Percentiles rank a stretch among this genome's conserved stretches.
Evolutionary conservation across 1,284 basidiomycete genomes (phyloP).

Genomic region (Laetiporus sulphureus): DNA sequence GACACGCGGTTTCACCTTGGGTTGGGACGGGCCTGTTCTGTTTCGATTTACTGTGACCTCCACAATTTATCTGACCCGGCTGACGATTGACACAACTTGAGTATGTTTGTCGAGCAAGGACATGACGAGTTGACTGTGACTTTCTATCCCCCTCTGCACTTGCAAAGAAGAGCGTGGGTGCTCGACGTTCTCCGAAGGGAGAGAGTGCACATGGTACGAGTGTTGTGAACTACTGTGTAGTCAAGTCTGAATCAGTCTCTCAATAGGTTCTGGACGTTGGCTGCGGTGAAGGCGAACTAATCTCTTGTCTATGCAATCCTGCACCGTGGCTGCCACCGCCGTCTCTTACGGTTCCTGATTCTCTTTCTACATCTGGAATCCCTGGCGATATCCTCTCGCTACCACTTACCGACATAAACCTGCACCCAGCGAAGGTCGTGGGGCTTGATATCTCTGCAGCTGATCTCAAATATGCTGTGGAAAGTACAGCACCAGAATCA

Average conservation of each 20-base stretch:
- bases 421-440: conserved; percentile 52
- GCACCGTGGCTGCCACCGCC: conserved; percentile 51
- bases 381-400: neutral
- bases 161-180: conserved; percentile 69
- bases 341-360: conserved; percentile 3
- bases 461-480: conserved; percentile 47
- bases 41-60: too few relatives aligned
- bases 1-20: too few relatives aligned
- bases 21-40: too few relatives aligned
- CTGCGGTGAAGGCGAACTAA: conserved; percentile 72
- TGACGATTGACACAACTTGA: too few relatives aligned
- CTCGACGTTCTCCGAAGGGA: conserved; percentile 57
- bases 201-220: conserved; percentile 46
- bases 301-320: conserved; percentile 64
- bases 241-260: neutral
- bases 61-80: too few relatives aligned
- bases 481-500: conserved; percentile 34
- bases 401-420: conserved; percentile 37
- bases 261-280: conserved; percentile 71
- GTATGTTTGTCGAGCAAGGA: too few relatives aligned
- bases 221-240: neutral
- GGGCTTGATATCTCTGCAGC: conserved; percentile 59
- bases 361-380: neutral
- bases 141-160: conserved; percentile 67
- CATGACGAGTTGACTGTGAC: conserved; percentile 47